Evolutionary conservation across 2,329 filamentous ascomycete species (phyloP), one percentile per base, ranked within the genome.

Genomic region (Phyllachora maydis): DNA sequence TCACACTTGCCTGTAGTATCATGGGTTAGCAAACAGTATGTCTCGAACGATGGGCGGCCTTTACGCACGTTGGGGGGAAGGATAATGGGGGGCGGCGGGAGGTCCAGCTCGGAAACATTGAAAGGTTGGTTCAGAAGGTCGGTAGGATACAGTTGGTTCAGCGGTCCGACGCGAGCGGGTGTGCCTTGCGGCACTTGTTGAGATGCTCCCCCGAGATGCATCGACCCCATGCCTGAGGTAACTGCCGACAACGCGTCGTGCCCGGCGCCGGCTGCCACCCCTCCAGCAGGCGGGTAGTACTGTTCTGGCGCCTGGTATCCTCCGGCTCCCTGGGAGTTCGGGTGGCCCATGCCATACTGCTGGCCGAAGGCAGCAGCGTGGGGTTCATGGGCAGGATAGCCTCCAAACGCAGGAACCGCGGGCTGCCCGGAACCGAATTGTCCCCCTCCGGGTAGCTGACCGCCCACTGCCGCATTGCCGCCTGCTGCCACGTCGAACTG

Each of bases 71-170:
- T 92, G 24, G 81, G 70, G 22, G 88, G 88, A 19, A 98, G 58
- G 36, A 91, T 68, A 39, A 92, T 90, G 10, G 81, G 74, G 28
- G 88, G 88, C 16, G 88, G 88, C 21, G 83, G 79, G 30, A 83
- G 64, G 38, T 95, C 85, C 32, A 98, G 55, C 54, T 95, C 88
- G 23, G 75, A 70, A 36, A 91, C 82, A 44, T 91, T 85, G 54
- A 98, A 91, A 14, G 85, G 83, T 50, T 91, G 79, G 37, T 75
- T 79, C 39, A 92, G 63, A 30, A 98, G 63, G 44, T 98, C 88
- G 20, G 82, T 85, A 11, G 83, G 78, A 45, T 88, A 85, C 29
- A 95, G 66, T 50, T 85, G 79, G 51, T 93, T 95, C 35, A 92
- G 54, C 36, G 53, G 56, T 35, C 52, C 58, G 35, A 41, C 52